Base-by-base conservation (phyloP, 1,284 basidiomycete genomes). In the Ganoderma meredithae region DNA sequence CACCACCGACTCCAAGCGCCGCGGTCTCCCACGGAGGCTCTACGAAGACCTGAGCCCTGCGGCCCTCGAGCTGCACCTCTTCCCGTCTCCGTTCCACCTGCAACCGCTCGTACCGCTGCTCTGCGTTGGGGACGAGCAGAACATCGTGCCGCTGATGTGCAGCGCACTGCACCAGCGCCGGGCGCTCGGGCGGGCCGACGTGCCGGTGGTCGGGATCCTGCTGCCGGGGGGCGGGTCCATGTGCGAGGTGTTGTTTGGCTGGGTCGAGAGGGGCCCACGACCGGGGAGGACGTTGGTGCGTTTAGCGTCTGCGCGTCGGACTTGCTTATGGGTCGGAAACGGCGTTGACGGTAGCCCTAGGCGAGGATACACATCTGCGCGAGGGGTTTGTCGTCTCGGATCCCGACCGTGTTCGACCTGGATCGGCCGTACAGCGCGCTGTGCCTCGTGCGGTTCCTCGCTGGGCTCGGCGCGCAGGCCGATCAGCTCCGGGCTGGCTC, bases 141-240 rank as follows among this genome's bases (percentile, higher is more conserved):
- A 63, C 36, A 41, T 67, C 44, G 39, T 63, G 13, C 66, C 56
- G 25, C 66, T 67, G 62, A 67, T 67, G 62, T 67, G 66, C 36
- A 60, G 56, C 47, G 56, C 56, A 9, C 56, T 67, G 22, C 62
- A 67, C 25, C 66, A 67, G 58, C 56, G 66, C 15, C 62, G 40
- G 3, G 66, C 56, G 13, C 62, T 67, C 10, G 44, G 60, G 62
- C 62, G 62, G 9, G 2, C 44, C 44, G 60, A 58, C 19, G 43
- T 22, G 15, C 61, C 66, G 3, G 56, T 63, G 0, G 66, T 67
- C 17, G 66, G 66, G 17, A 41, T 67, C 22, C 40, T 67, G 43
- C n/a, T 63, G 13, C 66, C 62, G 19, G n/a, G 58, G 27, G 15
- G 19, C 7, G 19, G 60, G 25, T 22, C 41, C 10, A 53, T n/a